Percentiles rank a stretch among this genome's conserved stretches.
Conservation (phyloP, 176 grass and related monocot genomes). For the Ensete ventricosum region DNA sequence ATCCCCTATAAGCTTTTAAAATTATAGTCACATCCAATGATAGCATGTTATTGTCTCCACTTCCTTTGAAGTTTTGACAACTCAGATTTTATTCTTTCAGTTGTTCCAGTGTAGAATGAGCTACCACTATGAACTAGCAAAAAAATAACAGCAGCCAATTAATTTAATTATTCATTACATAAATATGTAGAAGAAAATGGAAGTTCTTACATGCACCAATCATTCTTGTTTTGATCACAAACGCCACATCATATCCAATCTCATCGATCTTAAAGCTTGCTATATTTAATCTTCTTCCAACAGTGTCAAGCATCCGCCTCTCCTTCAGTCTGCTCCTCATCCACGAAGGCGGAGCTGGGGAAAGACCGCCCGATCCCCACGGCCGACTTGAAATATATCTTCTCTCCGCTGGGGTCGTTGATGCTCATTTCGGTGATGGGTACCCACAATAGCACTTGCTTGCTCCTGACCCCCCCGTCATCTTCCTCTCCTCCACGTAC, state of each 20-base stretch:
- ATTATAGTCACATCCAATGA: too few species aligned
- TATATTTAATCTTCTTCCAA: too few species aligned
- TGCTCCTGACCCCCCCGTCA: constrained; percentile 70
- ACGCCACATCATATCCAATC: too few species aligned
- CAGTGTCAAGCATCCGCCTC: background rate
- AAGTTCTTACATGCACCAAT: background rate
- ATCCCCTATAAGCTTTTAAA: too few species aligned
- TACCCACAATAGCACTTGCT: constrained; percentile 87
- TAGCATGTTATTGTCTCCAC: too few species aligned
- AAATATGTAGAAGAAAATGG: too few species aligned
- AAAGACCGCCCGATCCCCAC: constrained; percentile 67
- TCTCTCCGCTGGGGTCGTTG: constrained; percentile 27
- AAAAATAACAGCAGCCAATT: background rate
- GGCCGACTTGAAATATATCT: constrained; percentile 80
- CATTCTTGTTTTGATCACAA: background rate
- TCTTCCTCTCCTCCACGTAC: constrained; percentile 71
- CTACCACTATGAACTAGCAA: too few species aligned
- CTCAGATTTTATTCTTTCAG: too few species aligned
- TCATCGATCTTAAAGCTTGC: too few species aligned
- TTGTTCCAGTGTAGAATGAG: too few species aligned
- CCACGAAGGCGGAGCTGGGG: constrained; percentile 51
- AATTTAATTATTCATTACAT: background rate
- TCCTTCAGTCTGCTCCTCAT: constrained; percentile 17
- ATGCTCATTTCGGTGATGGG: constrained; percentile 90
- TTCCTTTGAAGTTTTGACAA: too few species aligned